Percentiles rank a stretch among this genome's conserved stretches.
Evolutionary conservation across 2,329 filamentous ascomycete species (phyloP).

Genomic region (Calonectria pseudoturangicola): DNA sequence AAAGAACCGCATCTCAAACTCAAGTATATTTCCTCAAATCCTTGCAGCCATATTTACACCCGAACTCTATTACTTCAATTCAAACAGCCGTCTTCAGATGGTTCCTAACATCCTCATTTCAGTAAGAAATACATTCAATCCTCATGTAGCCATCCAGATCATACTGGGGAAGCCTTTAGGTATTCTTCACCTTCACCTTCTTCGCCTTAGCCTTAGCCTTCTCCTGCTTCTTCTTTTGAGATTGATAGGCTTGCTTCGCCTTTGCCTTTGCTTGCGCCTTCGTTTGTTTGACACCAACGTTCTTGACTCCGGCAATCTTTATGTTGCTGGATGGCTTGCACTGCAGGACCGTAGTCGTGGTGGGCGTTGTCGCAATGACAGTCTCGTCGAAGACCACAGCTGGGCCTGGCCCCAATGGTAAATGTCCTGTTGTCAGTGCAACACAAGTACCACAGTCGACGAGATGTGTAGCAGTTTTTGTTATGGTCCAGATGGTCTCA

Average conservation of each 20-base stretch:
- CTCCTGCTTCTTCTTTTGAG: background rate
- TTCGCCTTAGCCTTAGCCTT: background rate
- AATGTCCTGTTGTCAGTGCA: background rate
- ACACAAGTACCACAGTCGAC: background rate
- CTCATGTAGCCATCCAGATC: background rate
- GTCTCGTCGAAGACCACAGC: constrained; percentile 7
- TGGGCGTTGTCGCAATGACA: constrained; percentile 7
- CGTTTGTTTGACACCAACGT: background rate
- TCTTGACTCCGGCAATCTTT: background rate
- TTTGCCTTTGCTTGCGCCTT: background rate
- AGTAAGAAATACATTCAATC: background rate
- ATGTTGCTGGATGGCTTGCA: constrained; percentile 16
- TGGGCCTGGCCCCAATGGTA: background rate
- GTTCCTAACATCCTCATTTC: background rate
- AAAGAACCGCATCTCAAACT: too few species aligned
- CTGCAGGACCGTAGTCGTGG: background rate
- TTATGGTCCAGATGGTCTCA: constrained; percentile 12
- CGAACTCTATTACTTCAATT: background rate
- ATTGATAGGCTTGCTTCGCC: too few species aligned
- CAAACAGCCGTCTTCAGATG: background rate
- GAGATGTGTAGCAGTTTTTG: background rate
- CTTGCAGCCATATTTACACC: background rate
- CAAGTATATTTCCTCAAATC: too few species aligned
- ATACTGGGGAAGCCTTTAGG: background rate
- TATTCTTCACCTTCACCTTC: background rate